Conservation (phyloP, 2,329 filamentous ascomycete genomes). For the Pseudogymnoascus sp. region DNA sequence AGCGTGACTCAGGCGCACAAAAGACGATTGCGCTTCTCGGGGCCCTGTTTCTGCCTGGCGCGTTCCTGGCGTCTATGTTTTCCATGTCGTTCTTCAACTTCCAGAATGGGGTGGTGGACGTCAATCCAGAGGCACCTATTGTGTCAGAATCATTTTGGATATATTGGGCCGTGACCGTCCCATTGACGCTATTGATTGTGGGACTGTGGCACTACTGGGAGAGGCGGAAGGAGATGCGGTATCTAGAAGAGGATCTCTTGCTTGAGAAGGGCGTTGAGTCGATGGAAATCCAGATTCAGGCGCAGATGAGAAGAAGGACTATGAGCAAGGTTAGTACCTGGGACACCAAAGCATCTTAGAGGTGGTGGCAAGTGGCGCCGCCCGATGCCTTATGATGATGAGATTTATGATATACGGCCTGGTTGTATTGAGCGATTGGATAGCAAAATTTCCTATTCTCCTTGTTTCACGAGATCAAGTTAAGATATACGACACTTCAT, state of each 20-base stretch:
- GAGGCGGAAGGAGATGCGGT: constrained; percentile 17
- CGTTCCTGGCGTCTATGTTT: constrained; percentile 56
- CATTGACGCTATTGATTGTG: constrained; percentile 49
- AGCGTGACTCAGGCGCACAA: constrained; percentile 46
- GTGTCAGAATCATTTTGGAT: constrained; percentile 52
- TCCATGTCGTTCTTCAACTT: constrained; percentile 64
- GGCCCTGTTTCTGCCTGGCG: constrained; percentile 56
- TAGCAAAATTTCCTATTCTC: background rate
- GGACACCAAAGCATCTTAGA: constrained; percentile 11
- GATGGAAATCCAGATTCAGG: constrained; percentile 25
- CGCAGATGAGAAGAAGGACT: constrained; percentile 23
- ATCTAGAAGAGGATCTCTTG: constrained; percentile 22
- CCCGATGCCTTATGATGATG: background rate
- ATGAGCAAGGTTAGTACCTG: constrained; percentile 20
- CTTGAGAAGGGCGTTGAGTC: constrained; percentile 24
- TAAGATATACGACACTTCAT: background rate
- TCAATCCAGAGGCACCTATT: constrained; percentile 17
- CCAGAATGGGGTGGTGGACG: constrained; percentile 24
- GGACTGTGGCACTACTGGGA: constrained; percentile 44
- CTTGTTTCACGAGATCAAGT: background rate
- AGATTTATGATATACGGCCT: background rate
- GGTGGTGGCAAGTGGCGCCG: background rate
- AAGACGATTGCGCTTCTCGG: constrained; percentile 59
- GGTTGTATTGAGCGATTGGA: background rate
- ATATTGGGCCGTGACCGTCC: constrained; percentile 55